phyloP scores from a whole-genome alignment of 345 rosid genomes.

The Acer yangbiense region DNA sequence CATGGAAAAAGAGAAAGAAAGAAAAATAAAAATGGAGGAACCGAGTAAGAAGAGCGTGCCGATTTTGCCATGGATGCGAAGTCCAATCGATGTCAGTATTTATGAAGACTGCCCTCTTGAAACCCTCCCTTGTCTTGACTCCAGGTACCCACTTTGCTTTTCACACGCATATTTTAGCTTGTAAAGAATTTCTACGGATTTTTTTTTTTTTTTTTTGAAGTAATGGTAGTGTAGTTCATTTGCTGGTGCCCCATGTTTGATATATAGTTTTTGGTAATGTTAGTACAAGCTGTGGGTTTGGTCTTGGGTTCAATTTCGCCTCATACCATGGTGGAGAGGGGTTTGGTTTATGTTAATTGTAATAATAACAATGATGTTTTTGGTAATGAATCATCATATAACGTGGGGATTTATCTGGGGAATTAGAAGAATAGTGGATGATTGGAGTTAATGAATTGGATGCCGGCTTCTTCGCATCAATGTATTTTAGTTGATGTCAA shows the following conservation, averaged over 20 bases:
- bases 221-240: no score
- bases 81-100: conserved; percentile 64
- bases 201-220: neutral
- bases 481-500: neutral
- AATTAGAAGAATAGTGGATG: neutral
- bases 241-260: no score
- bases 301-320: no score
- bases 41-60: conserved; percentile 41
- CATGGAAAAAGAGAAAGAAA: neutral
- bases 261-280: no score
- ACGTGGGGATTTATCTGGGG: neutral
- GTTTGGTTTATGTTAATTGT: no score
- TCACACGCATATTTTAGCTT: neutral
- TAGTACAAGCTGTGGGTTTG: no score
- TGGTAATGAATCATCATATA: neutral
- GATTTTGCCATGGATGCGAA: conserved; percentile 93
- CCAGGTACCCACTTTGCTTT: conserved; percentile 44
- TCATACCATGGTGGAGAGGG: no score
- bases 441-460: neutral
- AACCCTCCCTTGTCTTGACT: conserved; percentile 72
- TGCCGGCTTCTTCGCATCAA: neutral
- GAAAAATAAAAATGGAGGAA: conserved; percentile 29
- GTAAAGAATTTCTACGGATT: no score
- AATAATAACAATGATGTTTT: neutral
- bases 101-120: conserved; percentile 56